phyloP scores from a whole-genome alignment of 768 basidiomycete genomes.

The Boletales sp. region DNA sequence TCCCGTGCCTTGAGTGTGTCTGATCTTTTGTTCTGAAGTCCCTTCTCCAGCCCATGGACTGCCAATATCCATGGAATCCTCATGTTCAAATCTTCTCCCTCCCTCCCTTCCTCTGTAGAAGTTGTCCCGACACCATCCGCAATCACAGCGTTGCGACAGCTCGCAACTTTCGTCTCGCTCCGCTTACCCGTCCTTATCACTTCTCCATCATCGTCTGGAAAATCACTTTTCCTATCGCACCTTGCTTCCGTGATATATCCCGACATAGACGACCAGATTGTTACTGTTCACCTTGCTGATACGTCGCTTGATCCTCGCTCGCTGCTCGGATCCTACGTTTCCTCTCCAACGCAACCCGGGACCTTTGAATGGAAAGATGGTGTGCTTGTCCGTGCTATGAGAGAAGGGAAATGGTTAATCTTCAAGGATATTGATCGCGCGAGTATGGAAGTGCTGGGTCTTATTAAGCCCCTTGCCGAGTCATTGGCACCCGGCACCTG shows the following conservation, averaged over 20 bases:
- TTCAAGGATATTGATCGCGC: constrained; percentile 91
- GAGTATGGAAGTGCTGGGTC: constrained; percentile 83
- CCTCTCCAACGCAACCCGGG: constrained; percentile 78
- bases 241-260: constrained; percentile 69
- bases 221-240: constrained; percentile 74
- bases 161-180: constrained; percentile 63
- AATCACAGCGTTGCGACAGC: constrained; percentile 49
- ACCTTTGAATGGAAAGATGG: constrained; percentile 97
- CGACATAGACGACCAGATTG: constrained; percentile 57
- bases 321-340: constrained; percentile 88
- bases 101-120: constrained; percentile 24
- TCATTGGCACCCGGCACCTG: constrained; percentile 64
- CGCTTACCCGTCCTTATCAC: constrained; percentile 79
- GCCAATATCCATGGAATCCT: constrained; percentile 65
- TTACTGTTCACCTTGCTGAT: constrained; percentile 89
- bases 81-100: constrained; percentile 49
- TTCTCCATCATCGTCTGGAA: constrained; percentile 85
- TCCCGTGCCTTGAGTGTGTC: background rate
- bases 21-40: constrained; percentile 9
- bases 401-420: constrained; percentile 88
- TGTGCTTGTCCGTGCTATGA: constrained; percentile 83
- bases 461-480: constrained; percentile 81
- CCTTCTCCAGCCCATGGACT: constrained; percentile 47
- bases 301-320: constrained; percentile 94
- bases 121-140: constrained; percentile 67